Percentiles rank a stretch among this genome's conserved stretches.
Evolutionary conservation across 2,329 filamentous ascomycete genomes (phyloP).

Genomic region (Aureobasidium musti): DNA sequence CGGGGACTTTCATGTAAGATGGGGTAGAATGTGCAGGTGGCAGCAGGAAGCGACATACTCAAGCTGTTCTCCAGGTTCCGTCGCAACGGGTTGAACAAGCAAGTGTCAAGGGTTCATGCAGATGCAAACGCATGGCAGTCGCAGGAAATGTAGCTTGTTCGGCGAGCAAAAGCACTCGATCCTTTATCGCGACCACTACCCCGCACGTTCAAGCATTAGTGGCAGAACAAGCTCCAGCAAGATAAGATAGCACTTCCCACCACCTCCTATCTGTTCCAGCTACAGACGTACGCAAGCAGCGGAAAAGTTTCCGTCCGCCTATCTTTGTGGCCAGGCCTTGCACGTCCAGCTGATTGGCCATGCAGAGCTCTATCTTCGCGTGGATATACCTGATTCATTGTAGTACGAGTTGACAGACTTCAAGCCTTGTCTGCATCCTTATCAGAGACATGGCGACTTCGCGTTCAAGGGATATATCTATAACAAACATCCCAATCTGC

Average conservation of each 20-base stretch:
- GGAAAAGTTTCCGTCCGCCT: constrained; percentile 5
- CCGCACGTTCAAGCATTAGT: neutral
- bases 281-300: neutral
- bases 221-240: neutral
- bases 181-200: constrained; percentile 10
- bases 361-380: neutral
- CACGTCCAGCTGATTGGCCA: neutral
- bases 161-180: neutral
- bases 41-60: neutral
- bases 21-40: neutral
- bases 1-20: neutral
- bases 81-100: too few relatives aligned
- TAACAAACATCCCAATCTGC: too few relatives aligned
- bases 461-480: too few relatives aligned
- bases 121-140: neutral
- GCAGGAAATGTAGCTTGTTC: neutral
- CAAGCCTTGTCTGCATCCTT: neutral
- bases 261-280: neutral
- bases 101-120: too few relatives aligned
- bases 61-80: too few relatives aligned
- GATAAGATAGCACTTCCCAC: constrained; percentile 2
- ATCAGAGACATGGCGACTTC: neutral
- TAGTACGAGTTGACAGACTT: neutral
- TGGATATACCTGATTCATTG: neutral
- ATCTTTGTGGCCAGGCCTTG: neutral